Evolutionary conservation across 192 early-diverging fungal species (phyloP).

Genomic region (Coemansia sp.): DNA sequence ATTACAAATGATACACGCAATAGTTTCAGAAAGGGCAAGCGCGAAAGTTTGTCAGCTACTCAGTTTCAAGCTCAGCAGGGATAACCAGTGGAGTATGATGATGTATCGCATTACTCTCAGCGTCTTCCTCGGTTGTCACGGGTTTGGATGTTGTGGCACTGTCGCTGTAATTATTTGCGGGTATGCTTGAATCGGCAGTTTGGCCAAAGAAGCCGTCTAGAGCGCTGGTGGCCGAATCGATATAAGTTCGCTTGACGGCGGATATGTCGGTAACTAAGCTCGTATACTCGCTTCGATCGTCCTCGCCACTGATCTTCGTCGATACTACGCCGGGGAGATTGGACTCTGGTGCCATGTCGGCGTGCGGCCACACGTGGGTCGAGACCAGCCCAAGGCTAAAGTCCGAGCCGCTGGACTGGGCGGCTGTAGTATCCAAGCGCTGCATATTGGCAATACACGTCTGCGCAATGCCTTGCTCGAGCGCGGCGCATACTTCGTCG

Average conservation of each 20-base stretch:
- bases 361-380: slow-evolving; percentile 29
- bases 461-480: slow-evolving; percentile 56
- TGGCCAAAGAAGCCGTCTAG: slow-evolving; percentile 12
- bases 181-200: neutral
- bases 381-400: slow-evolving; percentile 33
- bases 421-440: slow-evolving; percentile 25
- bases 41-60: neutral
- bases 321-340: slow-evolving; percentile 30
- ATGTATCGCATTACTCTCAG: neutral
- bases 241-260: slow-evolving; percentile 30
- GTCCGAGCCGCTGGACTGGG: slow-evolving; percentile 23
- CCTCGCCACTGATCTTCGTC: slow-evolving; percentile 39
- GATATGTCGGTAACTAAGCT: slow-evolving; percentile 45
- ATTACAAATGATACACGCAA: slow-evolving; percentile 1
- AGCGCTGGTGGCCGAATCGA: neutral
- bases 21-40: neutral
- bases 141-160: neutral
- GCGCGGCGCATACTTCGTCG: slow-evolving; percentile 55
- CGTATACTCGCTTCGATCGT: slow-evolving; percentile 31
- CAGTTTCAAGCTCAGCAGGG: neutral
- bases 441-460: slow-evolving; percentile 60
- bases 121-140: neutral
- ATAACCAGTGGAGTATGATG: neutral
- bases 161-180: neutral
- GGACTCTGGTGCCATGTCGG: slow-evolving; percentile 33